Base-by-base conservation (phyloP, 768 basidiomycete genomes). In the Pleurotus tuoliensis region DNA sequence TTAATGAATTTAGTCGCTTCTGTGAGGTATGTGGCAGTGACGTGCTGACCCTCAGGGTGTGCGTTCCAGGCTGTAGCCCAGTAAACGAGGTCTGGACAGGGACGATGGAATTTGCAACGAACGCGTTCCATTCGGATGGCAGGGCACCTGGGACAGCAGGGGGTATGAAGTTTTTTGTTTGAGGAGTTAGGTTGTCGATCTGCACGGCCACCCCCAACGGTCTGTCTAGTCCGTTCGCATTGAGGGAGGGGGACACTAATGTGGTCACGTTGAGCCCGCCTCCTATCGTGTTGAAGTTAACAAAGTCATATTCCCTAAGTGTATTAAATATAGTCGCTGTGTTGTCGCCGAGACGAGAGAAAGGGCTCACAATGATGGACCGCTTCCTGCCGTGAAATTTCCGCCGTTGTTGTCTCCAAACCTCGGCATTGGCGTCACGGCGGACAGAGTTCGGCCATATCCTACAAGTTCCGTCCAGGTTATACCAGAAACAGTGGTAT, bases 231-330 rank as follows among this genome's bases (percentile, higher is more conserved):
- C 78, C 82, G 39, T 78, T 71, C 4, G 76, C 72, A 62, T 86
- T 87, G 49, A 81, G 67, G 0, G 82, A 78, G 0, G 84, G 81
- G 0, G 82, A 76, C 38, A 83, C 73, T 49, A 71, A 70, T 8
- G 79, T 71, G 3, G 74, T 80, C 20, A 81, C 62, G 57, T 81
- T 84, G 13, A 76, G 76, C 44, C 61, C 64, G 25, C 66, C 63
- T 45, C 63, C 56, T 16, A 76, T 63, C 22, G 76, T 77, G 69
- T 82, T 78, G 75, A 86, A 85, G 56, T 71, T 81, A 69, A 71
- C 81, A 66, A 88, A 85, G 66, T 85, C 83, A 66, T 88, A 89
- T 66, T 84, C 80, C 51, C 82, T 83, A 59, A 4, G 30, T 44
- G 18, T 25, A 30, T 37, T 15, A 30, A 30, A 30, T 4, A 3